phyloP scores from a whole-genome alignment of 148 eudicot genomes.

The Rheum nobile region DNA sequence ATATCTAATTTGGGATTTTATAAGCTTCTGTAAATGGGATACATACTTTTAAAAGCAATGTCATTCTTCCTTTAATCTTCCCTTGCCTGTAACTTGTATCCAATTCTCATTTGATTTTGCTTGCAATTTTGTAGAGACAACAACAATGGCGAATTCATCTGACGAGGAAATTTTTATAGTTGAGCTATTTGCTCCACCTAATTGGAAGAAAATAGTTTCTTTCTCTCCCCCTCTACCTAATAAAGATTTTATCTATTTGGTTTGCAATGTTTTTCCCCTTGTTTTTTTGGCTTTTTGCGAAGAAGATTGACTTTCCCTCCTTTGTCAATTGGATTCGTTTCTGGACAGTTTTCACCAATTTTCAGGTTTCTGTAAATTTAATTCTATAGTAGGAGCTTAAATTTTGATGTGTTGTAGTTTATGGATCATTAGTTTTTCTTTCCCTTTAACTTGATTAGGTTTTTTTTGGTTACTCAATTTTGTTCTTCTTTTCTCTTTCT shows the following conservation, averaged over 20 bases:
- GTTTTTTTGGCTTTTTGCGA: conserved; percentile 1
- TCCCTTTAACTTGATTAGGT: background rate
- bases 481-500: background rate
- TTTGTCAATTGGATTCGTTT: background rate
- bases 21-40: conserved; percentile 3
- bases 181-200: conserved; percentile 37
- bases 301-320: background rate
- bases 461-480: background rate
- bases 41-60: background rate
- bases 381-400: background rate
- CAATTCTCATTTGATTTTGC: background rate
- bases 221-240: conserved; percentile 6
- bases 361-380: background rate
- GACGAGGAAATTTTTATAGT: conserved; percentile 20
- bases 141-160: conserved; percentile 19
- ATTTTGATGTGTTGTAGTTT: background rate
- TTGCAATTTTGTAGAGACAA: conserved; percentile 14
- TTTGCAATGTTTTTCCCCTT: background rate
- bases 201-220: conserved; percentile 38
- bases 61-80: background rate
- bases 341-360: background rate
- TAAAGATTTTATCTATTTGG: background rate
- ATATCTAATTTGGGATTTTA: background rate
- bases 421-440: background rate
- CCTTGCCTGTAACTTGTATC: conserved; percentile 4